Conservation (phyloP, 768 basidiomycete species). For the Tricholoma matsutake region DNA sequence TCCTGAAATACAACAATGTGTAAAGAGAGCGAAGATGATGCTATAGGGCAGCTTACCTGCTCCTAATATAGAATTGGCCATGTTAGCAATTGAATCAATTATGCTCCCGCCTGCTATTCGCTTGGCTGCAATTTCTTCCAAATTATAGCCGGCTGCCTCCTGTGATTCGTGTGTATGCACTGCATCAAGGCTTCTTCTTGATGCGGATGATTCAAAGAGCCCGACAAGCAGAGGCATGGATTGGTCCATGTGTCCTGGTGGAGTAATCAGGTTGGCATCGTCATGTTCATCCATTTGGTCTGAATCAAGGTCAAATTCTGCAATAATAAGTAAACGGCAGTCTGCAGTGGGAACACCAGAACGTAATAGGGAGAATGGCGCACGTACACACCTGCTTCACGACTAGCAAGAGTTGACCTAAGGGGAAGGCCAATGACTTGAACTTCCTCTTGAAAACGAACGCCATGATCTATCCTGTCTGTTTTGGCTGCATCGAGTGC, state of each 20-base stretch:
- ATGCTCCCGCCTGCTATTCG: conserved; percentile 67
- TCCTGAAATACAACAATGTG: conserved; percentile 14
- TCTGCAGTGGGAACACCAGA: neutral
- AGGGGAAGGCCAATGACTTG: conserved; percentile 67
- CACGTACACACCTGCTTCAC: conserved; percentile 72
- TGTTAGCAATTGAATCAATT: conserved; percentile 81
- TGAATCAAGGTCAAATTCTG: conserved; percentile 82
- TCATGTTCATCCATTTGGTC: conserved; percentile 64
- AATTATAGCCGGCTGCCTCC: conserved; percentile 45
- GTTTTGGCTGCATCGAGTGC: conserved; percentile 30
- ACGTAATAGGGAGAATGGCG: conserved; percentile 2
- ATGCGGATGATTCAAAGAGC: conserved; percentile 61
- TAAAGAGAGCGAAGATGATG: neutral
- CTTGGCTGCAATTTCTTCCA: conserved; percentile 72
- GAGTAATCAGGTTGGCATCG: conserved; percentile 32
- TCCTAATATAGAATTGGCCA: conserved; percentile 95
- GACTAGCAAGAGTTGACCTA: conserved; percentile 69
- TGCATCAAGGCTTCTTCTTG: conserved; percentile 56
- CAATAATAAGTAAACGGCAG: conserved; percentile 10
- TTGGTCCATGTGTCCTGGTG: conserved; percentile 43
- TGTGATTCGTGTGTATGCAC: conserved; percentile 33
- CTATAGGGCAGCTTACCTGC: conserved; percentile 55
- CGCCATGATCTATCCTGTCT: conserved; percentile 40
- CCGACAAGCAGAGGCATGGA: conserved; percentile 79
- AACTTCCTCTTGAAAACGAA: conserved; percentile 67